A percentile compares a stretch with the other conserved stretches of the same genome.
phyloP scores from a whole-genome alignment of 305 asterid species.

The Fraxinus floribunda region DNA sequence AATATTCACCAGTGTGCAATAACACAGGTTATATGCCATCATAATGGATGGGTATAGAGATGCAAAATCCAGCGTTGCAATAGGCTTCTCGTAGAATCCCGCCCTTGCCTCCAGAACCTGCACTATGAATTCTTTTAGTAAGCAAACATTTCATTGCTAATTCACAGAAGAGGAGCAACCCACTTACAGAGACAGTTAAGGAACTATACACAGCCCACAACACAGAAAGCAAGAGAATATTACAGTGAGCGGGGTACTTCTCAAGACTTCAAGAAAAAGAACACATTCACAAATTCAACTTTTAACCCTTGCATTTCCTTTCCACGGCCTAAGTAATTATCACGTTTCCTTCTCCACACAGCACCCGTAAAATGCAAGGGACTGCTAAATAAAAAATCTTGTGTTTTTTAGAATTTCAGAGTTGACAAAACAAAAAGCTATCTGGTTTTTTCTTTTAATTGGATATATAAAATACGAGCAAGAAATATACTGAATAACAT shows the following conservation, averaged over 20 bases:
- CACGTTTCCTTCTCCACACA: constrained; percentile 2
- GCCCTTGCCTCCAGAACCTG: constrained; percentile 96
- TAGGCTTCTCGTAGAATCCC: constrained; percentile 94
- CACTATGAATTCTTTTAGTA: constrained; percentile 21
- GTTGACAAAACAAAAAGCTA: background rate
- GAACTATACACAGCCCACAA: background rate
- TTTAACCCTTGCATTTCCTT: background rate
- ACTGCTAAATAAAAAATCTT: constrained; percentile 8
- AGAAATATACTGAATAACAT: background rate
- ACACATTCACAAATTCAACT: constrained; percentile 9
- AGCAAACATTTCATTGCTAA: constrained; percentile 14
- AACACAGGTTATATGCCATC: constrained; percentile 99
- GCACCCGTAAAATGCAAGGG: background rate
- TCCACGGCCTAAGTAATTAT: background rate
- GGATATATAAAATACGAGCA: background rate
- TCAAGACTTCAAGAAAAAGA: constrained; percentile 12
- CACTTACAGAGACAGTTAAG: constrained; percentile 4
- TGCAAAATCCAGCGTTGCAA: constrained; percentile 98
- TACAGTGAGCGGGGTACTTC: constrained; percentile 11
- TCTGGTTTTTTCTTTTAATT: background rate
- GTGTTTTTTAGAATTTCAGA: background rate
- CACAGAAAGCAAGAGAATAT: constrained; percentile 4
- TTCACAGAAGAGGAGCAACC: constrained; percentile 15
- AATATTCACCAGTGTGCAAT: constrained; percentile 79
- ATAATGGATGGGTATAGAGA: constrained; percentile 96